phyloP scores from a whole-genome alignment of 2,329 filamentous ascomycete genomes.

The Sarocladium brachiariae region DNA sequence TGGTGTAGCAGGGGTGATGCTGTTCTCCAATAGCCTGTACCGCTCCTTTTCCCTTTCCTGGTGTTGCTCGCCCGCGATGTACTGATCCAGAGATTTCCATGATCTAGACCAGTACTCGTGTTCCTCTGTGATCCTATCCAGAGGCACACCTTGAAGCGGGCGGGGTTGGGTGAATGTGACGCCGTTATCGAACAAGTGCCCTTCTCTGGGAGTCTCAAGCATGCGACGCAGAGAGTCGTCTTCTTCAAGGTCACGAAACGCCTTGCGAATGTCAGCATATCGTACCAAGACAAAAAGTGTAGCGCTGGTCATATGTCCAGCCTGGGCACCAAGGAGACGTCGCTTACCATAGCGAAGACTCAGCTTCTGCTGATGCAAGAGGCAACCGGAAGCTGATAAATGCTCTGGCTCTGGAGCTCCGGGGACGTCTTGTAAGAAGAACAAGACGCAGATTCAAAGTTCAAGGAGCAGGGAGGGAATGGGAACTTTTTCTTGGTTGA shows the following conservation, averaged over 20 bases:
- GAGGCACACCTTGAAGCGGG: constrained; percentile 20
- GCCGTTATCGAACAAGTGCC: constrained; percentile 17
- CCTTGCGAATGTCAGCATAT: no score
- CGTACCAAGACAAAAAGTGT: no score
- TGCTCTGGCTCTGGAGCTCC: no score
- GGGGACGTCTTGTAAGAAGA: no score
- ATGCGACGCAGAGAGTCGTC: constrained; percentile 8
- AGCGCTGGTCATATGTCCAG: no score
- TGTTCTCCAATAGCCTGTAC: neutral
- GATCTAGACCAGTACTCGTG: constrained; percentile 22
- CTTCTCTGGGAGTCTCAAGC: constrained; percentile 13
- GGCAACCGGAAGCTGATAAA: no score
- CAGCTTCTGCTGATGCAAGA: no score
- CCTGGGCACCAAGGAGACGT: no score
- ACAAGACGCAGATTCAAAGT: no score
- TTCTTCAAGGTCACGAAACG: neutral
- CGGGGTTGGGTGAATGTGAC: constrained; percentile 18
- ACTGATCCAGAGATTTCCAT: constrained; percentile 24
- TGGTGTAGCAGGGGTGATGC: neutral
- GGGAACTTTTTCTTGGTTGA: no score
- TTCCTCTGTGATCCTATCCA: constrained; percentile 21
- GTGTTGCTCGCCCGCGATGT: constrained; percentile 18
- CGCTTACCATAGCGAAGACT: no score
- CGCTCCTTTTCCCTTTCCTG: constrained; percentile 17
- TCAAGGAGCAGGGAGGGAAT: no score